Base-by-base conservation (phyloP, 2,329 filamentous ascomycete species). In the Stylonectria norvegica region DNA sequence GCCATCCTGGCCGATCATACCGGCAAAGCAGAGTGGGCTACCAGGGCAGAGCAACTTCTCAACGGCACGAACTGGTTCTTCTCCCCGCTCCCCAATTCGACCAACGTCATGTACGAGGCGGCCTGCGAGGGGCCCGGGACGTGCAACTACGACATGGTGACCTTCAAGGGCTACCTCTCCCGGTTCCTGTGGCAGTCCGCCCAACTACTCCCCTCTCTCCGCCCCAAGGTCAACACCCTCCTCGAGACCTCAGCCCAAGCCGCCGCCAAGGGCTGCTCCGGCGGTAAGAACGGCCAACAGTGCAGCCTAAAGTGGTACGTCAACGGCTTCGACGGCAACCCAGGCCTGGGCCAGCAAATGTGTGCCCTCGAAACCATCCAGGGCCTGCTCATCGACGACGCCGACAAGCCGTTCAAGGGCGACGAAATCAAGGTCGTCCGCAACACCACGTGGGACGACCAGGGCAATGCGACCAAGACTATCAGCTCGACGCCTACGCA, bases 111-210 rank as follows among this genome's bases (percentile, higher is more conserved):
- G 75, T 79, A 70, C 55, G 83, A 87, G 62, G 69, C 70, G 31
- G 76, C 78, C n/a, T 87, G 83, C 66, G 83, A 87, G 60, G 64
- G 62, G 4, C 62, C 68, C 43, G 63, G 65, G 37, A 68, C 57
- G 1, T 88, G 84, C 56, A 76, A 79, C 57, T 70, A 65, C 35
- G 82, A 86, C 61, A 80, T 82, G 71, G 75, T 72, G 52, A 79
- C 77, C 7, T 85, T 83, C 73, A 88, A 87, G 64, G 81, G 73
- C 30, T 83, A 81, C 58, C 69, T 85, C 20, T 69, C 79, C 18
- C 78, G 81, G 39, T 83, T 81, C 66, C 75, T 84, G 67, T 82
- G 74, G 64, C 70, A 74, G 32, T 72, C 78, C 4, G 69, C 76
- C 22, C 58, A 72, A 36, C 69, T 83, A 63, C 69, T 79, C 43